Base-by-base conservation (phyloP, 2,329 filamentous ascomycete species). In the Trichoderma lentiforme region DNA sequence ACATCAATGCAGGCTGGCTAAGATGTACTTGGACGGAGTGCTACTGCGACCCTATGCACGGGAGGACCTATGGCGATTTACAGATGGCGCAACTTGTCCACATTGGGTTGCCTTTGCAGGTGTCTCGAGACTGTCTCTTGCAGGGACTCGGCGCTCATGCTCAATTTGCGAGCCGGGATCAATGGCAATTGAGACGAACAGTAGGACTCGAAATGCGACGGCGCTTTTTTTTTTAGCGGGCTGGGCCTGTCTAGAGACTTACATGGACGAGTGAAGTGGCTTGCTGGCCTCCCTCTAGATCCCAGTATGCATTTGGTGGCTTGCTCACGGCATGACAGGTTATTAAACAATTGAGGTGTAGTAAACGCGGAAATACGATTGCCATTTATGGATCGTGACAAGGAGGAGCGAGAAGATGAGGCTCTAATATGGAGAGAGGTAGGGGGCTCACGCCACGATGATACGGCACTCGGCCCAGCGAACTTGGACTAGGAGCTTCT, bases 171-270 rank as follows among this genome's bases (percentile, higher is more conserved):
- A 36, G 28, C 47, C 28, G 34, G 63, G 30, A 51, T 60, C 28
- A 60, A 32, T 36, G 30, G 3, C 18, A 56, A 53, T 66, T 39
- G 65, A 53, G 64, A 69, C 65, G 66, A 69, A 69, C 66, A 69
- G 66, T 39, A 36, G 39, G 66, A 53, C 66, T 36, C 26, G n/a
- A 14, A 60, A 53, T 53, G 21, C 47, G 47, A 53, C 47, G 47
- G 47, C 47, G 47, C 5, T 43, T 18, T n/a, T 36, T n/a, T 24
- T 51, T n/a, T 51, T 24, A 58, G 64, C 51, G 47, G 56, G 21
- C 15, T n/a, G 24, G 51, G 64, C 14, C 30, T 56, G 39, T 30
- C 32, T 28, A 9, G 30, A 36, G 21, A 12, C 18, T 34, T 66
- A 30, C 24, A 30, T 58, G 51, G 47, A 53, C 26, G 57, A 9